A percentile compares a stretch with the other conserved stretches of the same genome.
phyloP scores from a whole-genome alignment of 257 asterid species.

The Solanum gandarillasii region DNA sequence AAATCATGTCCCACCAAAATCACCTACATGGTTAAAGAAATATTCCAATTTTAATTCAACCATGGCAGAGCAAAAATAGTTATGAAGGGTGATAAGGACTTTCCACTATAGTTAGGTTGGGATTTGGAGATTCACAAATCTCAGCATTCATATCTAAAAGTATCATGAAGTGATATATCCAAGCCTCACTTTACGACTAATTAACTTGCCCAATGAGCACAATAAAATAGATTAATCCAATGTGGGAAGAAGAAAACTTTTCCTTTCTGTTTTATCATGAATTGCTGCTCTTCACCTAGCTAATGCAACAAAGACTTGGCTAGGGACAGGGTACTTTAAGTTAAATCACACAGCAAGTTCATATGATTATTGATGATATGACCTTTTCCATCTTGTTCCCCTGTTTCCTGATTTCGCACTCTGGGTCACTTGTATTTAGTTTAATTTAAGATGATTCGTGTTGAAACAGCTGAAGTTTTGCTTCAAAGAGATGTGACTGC shows the following conservation, averaged over 20 bases:
- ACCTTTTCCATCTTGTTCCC: background rate
- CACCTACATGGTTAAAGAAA: slow-evolving; percentile 45
- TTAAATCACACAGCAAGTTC: background rate
- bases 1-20: slow-evolving; percentile 96
- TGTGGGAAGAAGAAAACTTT: background rate
- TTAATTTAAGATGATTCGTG: background rate
- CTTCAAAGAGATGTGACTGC: background rate
- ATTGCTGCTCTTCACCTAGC: background rate
- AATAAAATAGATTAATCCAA: background rate
- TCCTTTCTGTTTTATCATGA: background rate
- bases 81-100: background rate
- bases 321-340: background rate
- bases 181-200: background rate
- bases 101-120: background rate
- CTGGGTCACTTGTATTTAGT: background rate
- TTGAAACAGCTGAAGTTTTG: background rate
- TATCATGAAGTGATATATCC: background rate
- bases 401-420: background rate
- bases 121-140: background rate
- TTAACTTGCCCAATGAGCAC: background rate
- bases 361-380: background rate
- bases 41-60: background rate
- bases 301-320: background rate
- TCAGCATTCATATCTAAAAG: background rate
- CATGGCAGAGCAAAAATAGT: background rate